A percentile compares a stretch with the other conserved stretches of the same genome.
These are phyloP conservation scores for Penicillium cinerascens DNA, from an alignment of 495 filamentous ascomycete genomes.

Conservation along the genomic window DNA sequence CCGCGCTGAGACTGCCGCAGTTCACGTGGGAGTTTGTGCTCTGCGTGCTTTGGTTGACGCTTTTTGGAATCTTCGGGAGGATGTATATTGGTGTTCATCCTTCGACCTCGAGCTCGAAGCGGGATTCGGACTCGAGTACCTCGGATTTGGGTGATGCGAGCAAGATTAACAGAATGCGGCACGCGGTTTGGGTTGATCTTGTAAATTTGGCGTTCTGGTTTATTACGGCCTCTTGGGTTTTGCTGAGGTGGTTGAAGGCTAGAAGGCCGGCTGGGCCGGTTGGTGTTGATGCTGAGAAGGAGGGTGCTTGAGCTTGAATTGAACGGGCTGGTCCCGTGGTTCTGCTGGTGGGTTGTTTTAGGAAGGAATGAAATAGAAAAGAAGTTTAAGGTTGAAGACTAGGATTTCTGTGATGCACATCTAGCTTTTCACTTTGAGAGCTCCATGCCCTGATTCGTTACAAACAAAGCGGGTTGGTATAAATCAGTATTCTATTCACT, in stretches of 20 bases:
- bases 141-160: slow-evolving; percentile 16
- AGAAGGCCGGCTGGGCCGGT: slow-evolving; percentile 4
- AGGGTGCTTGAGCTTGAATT: slow-evolving; percentile 3
- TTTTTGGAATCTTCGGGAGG: slow-evolving; percentile 80
- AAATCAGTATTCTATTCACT: too few relatives aligned
- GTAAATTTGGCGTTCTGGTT: slow-evolving; percentile 71
- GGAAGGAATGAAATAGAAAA: background rate
- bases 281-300: slow-evolving; percentile 19
- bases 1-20: slow-evolving; percentile 26
- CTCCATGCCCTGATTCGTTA: too few relatives aligned
- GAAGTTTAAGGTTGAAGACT: background rate
- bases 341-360: background rate
- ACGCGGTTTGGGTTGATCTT: slow-evolving; percentile 82
- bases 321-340: background rate
- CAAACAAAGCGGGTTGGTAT: too few relatives aligned
- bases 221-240: slow-evolving; percentile 45
- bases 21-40: slow-evolving; percentile 70
- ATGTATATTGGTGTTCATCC: slow-evolving; percentile 70
- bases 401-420: background rate
- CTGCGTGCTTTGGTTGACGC: slow-evolving; percentile 68
- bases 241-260: slow-evolving; percentile 37
- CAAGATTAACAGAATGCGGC: slow-evolving; percentile 69
- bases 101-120: slow-evolving; percentile 27
- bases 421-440: too few relatives aligned
- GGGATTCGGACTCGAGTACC: slow-evolving; percentile 25